phyloP scores from a whole-genome alignment of 148 eudicot genomes.

The Arctostaphylos glauca region DNA sequence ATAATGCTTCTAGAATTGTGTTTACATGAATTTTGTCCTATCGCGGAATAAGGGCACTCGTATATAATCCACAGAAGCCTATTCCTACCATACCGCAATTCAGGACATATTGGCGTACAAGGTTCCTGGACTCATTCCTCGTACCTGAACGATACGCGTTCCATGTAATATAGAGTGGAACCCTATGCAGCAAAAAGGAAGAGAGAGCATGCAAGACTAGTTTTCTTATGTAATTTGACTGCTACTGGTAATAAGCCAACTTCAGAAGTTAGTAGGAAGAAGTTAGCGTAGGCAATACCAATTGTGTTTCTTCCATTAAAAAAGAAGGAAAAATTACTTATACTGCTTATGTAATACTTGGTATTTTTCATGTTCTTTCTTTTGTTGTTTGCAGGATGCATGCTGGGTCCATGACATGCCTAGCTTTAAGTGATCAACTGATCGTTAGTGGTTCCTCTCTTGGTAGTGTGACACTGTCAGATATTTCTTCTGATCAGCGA shows the following conservation, averaged over 20 bases:
- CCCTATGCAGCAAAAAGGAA: neutral
- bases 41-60: too few relatives aligned
- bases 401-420: slow-evolving; percentile 51
- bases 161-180: neutral
- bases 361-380: neutral
- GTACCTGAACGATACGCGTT: too few relatives aligned
- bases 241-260: neutral
- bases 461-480: slow-evolving; percentile 52
- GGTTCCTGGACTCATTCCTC: too few relatives aligned
- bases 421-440: slow-evolving; percentile 59
- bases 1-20: too few relatives aligned
- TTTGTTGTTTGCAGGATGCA: slow-evolving; percentile 56
- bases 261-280: neutral
- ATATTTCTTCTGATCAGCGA: slow-evolving; percentile 54
- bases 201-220: too few relatives aligned
- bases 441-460: slow-evolving; percentile 65
- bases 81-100: too few relatives aligned
- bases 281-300: neutral
- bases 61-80: too few relatives aligned
- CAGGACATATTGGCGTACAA: too few relatives aligned
- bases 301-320: neutral
- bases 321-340: neutral
- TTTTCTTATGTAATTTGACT: neutral
- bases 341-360: neutral
- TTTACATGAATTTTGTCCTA: too few relatives aligned